Evolutionary conservation across 2,329 filamentous ascomycete species (phyloP).

Genomic region (Teratosphaeria gauchensis): DNA sequence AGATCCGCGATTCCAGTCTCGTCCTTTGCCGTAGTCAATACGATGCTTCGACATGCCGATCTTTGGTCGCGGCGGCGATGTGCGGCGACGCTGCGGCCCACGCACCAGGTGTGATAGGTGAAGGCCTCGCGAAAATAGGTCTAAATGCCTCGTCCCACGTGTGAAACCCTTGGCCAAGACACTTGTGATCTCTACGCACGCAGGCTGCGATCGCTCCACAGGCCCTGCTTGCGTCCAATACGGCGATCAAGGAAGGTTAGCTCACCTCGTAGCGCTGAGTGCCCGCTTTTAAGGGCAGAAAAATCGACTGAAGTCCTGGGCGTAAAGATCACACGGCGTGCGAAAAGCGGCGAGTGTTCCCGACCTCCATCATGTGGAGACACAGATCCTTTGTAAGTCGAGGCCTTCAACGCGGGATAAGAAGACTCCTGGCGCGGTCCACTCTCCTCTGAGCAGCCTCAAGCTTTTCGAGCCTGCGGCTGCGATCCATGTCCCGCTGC

Average conservation of each 20-base stretch:
- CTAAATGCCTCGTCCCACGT: neutral
- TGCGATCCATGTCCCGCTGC: conserved; percentile 60
- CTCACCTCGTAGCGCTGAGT: neutral
- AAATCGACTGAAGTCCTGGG: neutral
- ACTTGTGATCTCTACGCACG: neutral
- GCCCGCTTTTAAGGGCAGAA: neutral
- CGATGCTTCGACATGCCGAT: neutral
- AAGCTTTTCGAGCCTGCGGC: conserved; percentile 55
- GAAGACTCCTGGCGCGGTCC: conserved; percentile 56
- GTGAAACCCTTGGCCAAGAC: neutral
- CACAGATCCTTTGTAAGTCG: neutral
- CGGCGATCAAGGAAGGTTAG: neutral
- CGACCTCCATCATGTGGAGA: neutral
- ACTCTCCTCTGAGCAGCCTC: conserved; percentile 64
- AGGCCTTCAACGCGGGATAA: conserved; percentile 32
- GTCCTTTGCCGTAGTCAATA: neutral
- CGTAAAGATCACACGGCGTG: neutral
- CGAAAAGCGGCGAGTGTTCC: neutral
- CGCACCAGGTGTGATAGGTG: too few species aligned
- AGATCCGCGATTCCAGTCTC: neutral
- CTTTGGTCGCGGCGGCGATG: neutral
- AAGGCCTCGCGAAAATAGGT: neutral
- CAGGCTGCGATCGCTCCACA: neutral
- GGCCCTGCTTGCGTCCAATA: neutral
- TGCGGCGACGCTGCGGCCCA: neutral